Conservation (phyloP, 1,139 yeast species). For the Yamadazyma songkhlaensis region DNA sequence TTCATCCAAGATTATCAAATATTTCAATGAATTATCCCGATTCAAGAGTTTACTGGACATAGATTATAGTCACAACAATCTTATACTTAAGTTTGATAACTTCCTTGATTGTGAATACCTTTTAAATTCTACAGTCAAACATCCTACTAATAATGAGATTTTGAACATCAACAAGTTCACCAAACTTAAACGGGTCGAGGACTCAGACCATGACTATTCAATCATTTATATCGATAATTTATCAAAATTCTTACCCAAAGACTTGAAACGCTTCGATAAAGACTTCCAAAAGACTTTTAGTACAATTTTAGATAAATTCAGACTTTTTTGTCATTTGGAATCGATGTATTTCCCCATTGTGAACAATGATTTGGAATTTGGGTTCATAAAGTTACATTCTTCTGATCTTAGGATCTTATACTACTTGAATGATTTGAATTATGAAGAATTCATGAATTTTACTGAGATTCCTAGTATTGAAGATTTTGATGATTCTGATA, state of each 20-base stretch:
- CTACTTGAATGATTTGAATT: conserved; percentile 26
- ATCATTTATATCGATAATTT: conserved; percentile 47
- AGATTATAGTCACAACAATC: conserved; percentile 13
- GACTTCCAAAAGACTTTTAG: conserved; percentile 22
- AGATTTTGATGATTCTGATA: conserved; percentile 11
- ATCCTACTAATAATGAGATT: conserved; percentile 24
- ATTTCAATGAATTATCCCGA: conserved; percentile 23
- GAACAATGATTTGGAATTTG: conserved; percentile 21
- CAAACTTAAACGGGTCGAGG: conserved; percentile 14
- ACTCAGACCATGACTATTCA: conserved; percentile 26
- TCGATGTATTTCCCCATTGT: conserved; percentile 42
- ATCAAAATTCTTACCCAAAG: conserved; percentile 25
- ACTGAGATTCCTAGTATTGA: conserved; percentile 13
- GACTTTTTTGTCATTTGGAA: conserved; percentile 39
- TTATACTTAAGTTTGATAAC: conserved; percentile 34
- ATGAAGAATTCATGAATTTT: conserved; percentile 24
- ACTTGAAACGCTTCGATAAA: conserved; percentile 14
- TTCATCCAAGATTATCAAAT: conserved; percentile 19
- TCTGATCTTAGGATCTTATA: conserved; percentile 27
- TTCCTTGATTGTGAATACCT: conserved; percentile 36
- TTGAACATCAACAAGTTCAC: conserved; percentile 23
- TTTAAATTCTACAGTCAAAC: conserved; percentile 17
- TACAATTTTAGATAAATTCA: conserved; percentile 32
- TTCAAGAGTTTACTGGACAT: conserved; percentile 28
- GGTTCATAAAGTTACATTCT: conserved; percentile 28